Evolutionary conservation across 164 flowering plant species (phyloP).

Genomic region (Tinospora cordifolia): DNA sequence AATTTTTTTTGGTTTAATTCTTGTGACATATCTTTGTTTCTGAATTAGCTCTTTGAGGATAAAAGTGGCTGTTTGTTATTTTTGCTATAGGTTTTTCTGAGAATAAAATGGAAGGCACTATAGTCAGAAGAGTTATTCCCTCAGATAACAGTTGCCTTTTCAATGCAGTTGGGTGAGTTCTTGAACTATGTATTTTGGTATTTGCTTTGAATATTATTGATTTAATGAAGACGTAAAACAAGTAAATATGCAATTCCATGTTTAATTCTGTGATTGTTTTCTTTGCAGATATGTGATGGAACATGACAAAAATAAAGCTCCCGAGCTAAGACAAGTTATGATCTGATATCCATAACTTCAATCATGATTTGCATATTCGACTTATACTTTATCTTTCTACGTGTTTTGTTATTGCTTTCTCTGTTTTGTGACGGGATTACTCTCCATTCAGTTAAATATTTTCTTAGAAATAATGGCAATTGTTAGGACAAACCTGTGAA

Average conservation of each 20-base stretch:
- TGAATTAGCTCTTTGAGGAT: background rate
- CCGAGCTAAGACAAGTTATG: constrained; percentile 80
- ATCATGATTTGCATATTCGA: background rate
- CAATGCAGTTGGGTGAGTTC: constrained; percentile 84
- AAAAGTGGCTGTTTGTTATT: constrained; percentile 1
- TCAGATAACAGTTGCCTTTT: constrained; percentile 97
- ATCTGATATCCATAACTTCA: background rate
- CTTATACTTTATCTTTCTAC: background rate
- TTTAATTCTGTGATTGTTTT: background rate
- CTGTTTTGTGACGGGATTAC: background rate
- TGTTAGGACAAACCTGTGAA: background rate
- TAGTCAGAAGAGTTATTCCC: constrained; percentile 87
- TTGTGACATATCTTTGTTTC: background rate
- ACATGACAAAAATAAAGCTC: constrained; percentile 71
- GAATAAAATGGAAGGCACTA: constrained; percentile 60
- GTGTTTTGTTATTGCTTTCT: background rate
- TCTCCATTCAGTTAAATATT: background rate
- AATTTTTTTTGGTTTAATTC: background rate
- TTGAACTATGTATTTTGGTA: background rate
- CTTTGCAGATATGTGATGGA: constrained; percentile 87
- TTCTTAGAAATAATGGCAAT: background rate
- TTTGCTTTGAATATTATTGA: background rate
- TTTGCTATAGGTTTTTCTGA: constrained; percentile 21
- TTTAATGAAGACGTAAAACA: background rate
- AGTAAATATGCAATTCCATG: background rate